Evolutionary conservation across 176 grass and related monocot species (phyloP).

Genomic region (Triticum turgidum): DNA sequence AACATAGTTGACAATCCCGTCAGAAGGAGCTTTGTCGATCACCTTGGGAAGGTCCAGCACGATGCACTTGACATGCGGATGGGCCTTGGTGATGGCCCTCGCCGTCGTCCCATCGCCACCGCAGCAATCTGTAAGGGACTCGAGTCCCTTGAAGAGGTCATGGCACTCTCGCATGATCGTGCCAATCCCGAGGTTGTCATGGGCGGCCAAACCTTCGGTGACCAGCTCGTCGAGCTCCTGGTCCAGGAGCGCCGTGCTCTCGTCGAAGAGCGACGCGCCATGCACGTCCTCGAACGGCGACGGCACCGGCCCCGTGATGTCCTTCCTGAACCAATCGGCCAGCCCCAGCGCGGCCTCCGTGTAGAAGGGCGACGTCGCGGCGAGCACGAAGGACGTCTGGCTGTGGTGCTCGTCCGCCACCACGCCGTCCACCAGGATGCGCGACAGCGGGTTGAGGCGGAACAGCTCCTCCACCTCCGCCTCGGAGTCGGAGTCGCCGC

Average conservation of each 20-base stretch:
- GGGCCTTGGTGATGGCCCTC: too few relatives aligned
- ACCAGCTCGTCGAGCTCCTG: slow-evolving; percentile 9
- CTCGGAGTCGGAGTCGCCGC: too few relatives aligned
- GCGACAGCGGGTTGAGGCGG: slow-evolving; percentile 22
- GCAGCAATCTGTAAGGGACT: too few relatives aligned
- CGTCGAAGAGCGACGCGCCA: not conserved
- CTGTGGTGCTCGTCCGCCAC: not conserved
- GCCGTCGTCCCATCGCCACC: too few relatives aligned
- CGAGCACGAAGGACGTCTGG: not conserved
- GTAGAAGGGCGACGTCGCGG: not conserved
- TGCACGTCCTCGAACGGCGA: slow-evolving; percentile 20
- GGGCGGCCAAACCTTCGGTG: not conserved
- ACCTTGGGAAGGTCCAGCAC: too few relatives aligned
- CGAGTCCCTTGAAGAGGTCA: too few relatives aligned
- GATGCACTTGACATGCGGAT: too few relatives aligned
- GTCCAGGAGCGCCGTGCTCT: not conserved
- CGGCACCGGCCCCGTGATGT: not conserved
- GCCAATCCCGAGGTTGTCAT: too few relatives aligned
- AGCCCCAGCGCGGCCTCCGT: not conserved
- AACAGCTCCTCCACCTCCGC: not conserved
- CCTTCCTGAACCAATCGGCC: slow-evolving; percentile 40
- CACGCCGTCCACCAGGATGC: slow-evolving; percentile 13
- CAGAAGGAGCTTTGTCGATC: not conserved
- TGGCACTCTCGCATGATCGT: too few relatives aligned
- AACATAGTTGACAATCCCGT: slow-evolving; percentile 17